These are phyloP conservation scores for Meira miltonrushii DNA, from an alignment of 1,284 basidiomycete genomes.

Conservation along the genomic window DNA sequence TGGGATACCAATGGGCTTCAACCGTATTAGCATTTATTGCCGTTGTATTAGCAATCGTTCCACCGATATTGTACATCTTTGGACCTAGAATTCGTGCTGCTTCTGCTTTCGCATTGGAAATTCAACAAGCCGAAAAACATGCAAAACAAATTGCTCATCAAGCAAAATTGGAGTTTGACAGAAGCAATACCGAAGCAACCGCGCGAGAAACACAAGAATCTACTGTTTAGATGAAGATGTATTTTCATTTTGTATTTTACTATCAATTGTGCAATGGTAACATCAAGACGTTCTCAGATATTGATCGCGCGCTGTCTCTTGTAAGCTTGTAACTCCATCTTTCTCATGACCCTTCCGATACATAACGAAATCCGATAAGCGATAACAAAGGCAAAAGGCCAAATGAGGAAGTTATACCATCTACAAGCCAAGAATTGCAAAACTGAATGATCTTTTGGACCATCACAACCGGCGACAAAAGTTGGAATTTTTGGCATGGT, in stretches of 20 bases:
- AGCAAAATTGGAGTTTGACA: conserved; percentile 8
- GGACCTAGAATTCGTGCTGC: conserved; percentile 30
- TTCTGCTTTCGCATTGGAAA: conserved; percentile 32
- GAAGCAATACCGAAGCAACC: not conserved
- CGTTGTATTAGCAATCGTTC: conserved; percentile 29
- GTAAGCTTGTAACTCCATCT: not conserved
- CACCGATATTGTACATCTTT: conserved; percentile 31
- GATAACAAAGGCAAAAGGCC: not conserved
- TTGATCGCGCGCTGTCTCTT: not conserved
- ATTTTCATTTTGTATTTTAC: no score
- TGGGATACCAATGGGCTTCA: conserved; percentile 21
- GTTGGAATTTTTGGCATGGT: not conserved
- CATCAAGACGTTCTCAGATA: not conserved
- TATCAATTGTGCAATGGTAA: no score
- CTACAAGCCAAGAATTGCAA: not conserved
- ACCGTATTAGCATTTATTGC: conserved; percentile 35
- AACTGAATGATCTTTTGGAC: not conserved
- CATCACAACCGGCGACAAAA: not conserved
- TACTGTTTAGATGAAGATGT: no score
- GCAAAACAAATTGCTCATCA: conserved; percentile 11
- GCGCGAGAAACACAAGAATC: no score
- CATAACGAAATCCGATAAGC: not conserved
- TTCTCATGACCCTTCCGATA: not conserved
- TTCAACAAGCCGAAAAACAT: conserved; percentile 21
- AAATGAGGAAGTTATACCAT: not conserved